Percentiles rank a stretch among this genome's conserved stretches.
Evolutionary conservation across 2,329 filamentous ascomycete genomes (phyloP).

Genomic region (Talaromyces piceae): DNA sequence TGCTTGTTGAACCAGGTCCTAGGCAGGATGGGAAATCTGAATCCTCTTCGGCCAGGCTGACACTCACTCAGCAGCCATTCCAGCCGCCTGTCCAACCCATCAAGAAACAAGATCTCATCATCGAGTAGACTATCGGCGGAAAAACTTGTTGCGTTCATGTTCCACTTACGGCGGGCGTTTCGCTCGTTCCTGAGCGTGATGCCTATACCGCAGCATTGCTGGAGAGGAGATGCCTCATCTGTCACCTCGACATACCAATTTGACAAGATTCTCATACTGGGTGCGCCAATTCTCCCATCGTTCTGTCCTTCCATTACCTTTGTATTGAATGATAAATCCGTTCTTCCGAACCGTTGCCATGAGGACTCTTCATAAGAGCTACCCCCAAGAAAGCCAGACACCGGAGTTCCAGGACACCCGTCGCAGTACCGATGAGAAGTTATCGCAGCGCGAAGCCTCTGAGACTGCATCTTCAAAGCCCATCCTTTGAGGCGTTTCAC

Average conservation of each 20-base stretch:
- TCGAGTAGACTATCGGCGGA: conserved; percentile 14
- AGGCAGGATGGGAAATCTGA: conserved; percentile 32
- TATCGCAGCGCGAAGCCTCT: conserved; percentile 15
- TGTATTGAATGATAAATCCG: neutral
- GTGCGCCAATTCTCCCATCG: neutral
- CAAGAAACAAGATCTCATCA: conserved; percentile 30
- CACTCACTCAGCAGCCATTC: conserved; percentile 32
- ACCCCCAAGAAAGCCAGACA: conserved; percentile 19
- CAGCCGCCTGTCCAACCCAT: conserved; percentile 29
- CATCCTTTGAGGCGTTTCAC: conserved; percentile 18
- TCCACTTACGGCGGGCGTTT: neutral
- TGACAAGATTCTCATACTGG: neutral
- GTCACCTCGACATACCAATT: neutral
- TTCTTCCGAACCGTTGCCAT: neutral
- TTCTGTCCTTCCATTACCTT: neutral
- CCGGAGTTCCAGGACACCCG: conserved; percentile 31
- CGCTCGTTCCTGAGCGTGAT: neutral
- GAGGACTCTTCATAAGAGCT: neutral
- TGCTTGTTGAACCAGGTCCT: conserved; percentile 37
- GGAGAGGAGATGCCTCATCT: neutral
- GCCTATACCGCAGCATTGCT: neutral
- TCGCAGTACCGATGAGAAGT: conserved; percentile 15
- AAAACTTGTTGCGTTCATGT: neutral
- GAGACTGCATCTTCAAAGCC: conserved; percentile 32
- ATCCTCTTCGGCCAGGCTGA: conserved; percentile 32